Percentiles rank a stretch among this genome's conserved stretches.
Conservation (phyloP, 768 basidiomycete genomes). For the Boletus speciosus region DNA sequence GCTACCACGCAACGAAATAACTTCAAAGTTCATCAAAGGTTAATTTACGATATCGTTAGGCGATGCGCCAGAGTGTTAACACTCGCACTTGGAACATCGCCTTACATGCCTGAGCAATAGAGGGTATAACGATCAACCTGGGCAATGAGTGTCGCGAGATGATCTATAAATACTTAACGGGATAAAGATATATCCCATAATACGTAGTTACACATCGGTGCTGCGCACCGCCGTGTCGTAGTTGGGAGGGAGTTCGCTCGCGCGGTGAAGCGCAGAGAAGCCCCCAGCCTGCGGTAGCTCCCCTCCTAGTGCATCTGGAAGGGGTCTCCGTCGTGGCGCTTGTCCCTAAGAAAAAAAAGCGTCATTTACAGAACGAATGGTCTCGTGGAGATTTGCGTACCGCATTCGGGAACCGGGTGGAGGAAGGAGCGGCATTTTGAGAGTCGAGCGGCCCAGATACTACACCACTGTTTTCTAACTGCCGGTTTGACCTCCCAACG, state of each 20-base stretch:
- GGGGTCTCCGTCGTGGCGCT: conserved; percentile 1
- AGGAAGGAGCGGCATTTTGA: neutral
- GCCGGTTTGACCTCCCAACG: neutral
- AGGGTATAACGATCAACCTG: neutral
- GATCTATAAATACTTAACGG: neutral
- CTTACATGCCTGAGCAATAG: neutral
- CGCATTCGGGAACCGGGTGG: neutral
- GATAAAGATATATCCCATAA: neutral
- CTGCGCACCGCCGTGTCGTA: conserved; percentile 17
- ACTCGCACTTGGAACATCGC: neutral
- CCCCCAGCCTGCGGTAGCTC: neutral
- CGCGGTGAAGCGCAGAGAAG: neutral
- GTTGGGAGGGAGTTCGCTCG: conserved; percentile 10
- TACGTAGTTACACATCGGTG: neutral
- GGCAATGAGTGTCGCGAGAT: neutral
- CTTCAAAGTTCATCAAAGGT: neutral
- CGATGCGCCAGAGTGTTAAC: neutral
- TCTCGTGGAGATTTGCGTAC: conserved; percentile 3
- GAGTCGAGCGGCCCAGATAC: neutral
- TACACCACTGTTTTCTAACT: neutral
- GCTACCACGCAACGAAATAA: too few species aligned
- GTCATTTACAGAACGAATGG: neutral
- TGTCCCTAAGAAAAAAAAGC: conserved; percentile 3
- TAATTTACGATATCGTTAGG: neutral
- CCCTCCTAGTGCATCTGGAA: conserved; percentile 3